These are phyloP conservation scores for Aureococcus anophagefferens DNA, from an alignment of 108 stramenopile genomes.

Conservation along the genomic window DNA sequence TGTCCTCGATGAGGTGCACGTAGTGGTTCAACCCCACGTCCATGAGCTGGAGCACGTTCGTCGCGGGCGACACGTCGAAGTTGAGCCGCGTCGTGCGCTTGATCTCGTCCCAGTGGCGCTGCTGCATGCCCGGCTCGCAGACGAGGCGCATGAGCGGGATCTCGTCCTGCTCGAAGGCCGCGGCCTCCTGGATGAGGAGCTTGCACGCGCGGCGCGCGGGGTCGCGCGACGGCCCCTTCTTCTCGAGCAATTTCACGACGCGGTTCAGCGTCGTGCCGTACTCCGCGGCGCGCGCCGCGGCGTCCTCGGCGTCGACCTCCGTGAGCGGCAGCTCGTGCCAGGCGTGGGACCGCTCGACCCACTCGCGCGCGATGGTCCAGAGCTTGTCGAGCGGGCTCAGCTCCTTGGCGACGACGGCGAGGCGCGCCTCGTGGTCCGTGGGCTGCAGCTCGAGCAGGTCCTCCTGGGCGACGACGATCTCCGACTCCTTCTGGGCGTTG, in stretches of 20 bases:
- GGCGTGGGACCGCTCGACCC: slow-evolving; percentile 13
- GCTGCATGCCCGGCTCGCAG: slow-evolving; percentile 51
- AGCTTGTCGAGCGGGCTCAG: slow-evolving; percentile 29
- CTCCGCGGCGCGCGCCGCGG: slow-evolving; percentile 41
- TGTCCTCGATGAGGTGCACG: slow-evolving; percentile 41
- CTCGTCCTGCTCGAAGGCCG: slow-evolving; percentile 38
- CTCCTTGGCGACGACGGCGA: slow-evolving; percentile 15
- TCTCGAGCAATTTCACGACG: slow-evolving; percentile 37
- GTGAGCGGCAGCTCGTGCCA: slow-evolving; percentile 25
- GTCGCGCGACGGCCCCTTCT: slow-evolving; percentile 26
- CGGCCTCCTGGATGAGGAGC: slow-evolving; percentile 28
- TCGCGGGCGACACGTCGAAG: slow-evolving; percentile 18
- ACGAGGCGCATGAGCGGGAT: slow-evolving; percentile 48
- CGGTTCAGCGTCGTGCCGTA: slow-evolving; percentile 21
- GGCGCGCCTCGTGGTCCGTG: slow-evolving; percentile 20
- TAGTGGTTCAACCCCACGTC: slow-evolving; percentile 43
- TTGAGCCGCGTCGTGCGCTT: slow-evolving; percentile 24
- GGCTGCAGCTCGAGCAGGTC: slow-evolving; percentile 36
- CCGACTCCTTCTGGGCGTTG: slow-evolving; percentile 20
- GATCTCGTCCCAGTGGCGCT: slow-evolving; percentile 56
- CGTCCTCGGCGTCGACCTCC: slow-evolving; percentile 40
- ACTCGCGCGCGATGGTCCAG: slow-evolving; percentile 24
- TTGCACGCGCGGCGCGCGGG: slow-evolving; percentile 26
- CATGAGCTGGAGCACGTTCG: slow-evolving; percentile 31
- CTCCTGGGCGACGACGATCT: slow-evolving; percentile 43